Conservation (phyloP, 2,329 filamentous ascomycete genomes). For the Grosmannia penicillata region DNA sequence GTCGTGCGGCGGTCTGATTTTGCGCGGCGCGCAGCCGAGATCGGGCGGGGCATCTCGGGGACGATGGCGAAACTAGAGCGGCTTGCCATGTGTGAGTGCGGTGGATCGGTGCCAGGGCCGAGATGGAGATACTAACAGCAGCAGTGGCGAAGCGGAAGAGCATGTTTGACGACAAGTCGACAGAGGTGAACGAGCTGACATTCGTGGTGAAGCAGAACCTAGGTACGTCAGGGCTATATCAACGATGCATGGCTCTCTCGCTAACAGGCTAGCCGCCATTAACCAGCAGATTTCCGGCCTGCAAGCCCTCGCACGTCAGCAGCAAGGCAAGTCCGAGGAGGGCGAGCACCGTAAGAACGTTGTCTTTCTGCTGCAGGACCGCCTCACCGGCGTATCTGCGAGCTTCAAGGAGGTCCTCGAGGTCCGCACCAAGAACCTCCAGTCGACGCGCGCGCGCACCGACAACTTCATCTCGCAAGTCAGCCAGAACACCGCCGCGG, state of each 20-base stretch:
- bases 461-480: slow-evolving; percentile 95
- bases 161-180: slow-evolving; percentile 88
- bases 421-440: slow-evolving; percentile 93
- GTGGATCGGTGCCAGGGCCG: too few relatives aligned
- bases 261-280: slow-evolving; percentile 23
- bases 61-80: slow-evolving; percentile 95
- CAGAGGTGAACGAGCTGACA: slow-evolving; percentile 93
- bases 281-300: slow-evolving; percentile 80
- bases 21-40: slow-evolving; percentile 78
- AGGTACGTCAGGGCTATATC: too few relatives aligned
- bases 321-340: slow-evolving; percentile 60
- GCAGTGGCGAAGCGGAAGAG: slow-evolving; percentile 81
- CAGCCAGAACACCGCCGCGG: slow-evolving; percentile 60
- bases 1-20: slow-evolving; percentile 58
- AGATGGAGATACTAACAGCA: too few relatives aligned
- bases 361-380: slow-evolving; percentile 78
- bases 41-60: slow-evolving; percentile 76
- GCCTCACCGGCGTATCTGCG: slow-evolving; percentile 78
- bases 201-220: slow-evolving; percentile 41
- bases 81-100: slow-evolving; percentile 47
- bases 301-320: slow-evolving; percentile 61
- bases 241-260: too few relatives aligned
- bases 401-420: slow-evolving; percentile 98
- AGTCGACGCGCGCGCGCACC: slow-evolving; percentile 78
- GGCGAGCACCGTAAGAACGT: slow-evolving; percentile 98